Evolutionary conservation across 306 rosid genomes (phyloP).

Genomic region (Vicia sativa): DNA sequence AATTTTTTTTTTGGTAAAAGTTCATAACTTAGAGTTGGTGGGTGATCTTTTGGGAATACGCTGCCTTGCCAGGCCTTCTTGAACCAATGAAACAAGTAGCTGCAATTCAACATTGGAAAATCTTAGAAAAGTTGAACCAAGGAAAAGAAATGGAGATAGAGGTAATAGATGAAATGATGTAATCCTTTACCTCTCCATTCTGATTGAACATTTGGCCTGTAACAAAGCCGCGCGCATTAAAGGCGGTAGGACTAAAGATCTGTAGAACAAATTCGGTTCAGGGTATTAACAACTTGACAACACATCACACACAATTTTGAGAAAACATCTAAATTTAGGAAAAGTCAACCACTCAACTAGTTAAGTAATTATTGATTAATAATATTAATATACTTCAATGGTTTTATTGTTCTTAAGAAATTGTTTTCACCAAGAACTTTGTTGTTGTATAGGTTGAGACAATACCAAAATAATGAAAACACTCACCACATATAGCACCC

Average conservation of each 20-base stretch:
- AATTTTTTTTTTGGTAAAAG: too few relatives aligned
- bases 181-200: slow-evolving; percentile 77
- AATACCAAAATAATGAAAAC: slow-evolving; percentile 11
- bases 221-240: slow-evolving; percentile 70
- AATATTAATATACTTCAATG: slow-evolving; percentile 12
- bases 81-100: slow-evolving; percentile 66
- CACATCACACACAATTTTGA: not conserved
- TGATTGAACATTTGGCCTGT: slow-evolving; percentile 79
- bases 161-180: slow-evolving; percentile 11
- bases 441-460: not conserved
- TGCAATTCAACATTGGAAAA: slow-evolving; percentile 35
- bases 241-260: slow-evolving; percentile 61
- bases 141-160: not conserved
- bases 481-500: slow-evolving; percentile 81
- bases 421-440: slow-evolving; percentile 11
- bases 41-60: slow-evolving; percentile 34
- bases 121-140: slow-evolving; percentile 23
- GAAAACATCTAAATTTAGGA: not conserved
- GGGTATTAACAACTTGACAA: slow-evolving; percentile 37
- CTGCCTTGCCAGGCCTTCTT: slow-evolving; percentile 77
- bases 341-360: slow-evolving; percentile 4
- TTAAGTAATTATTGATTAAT: slow-evolving; percentile 6
- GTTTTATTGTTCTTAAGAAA: slow-evolving; percentile 19
- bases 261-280: slow-evolving; percentile 35
- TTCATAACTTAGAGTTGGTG: slow-evolving; percentile 59